phyloP scores from a whole-genome alignment of 2,329 filamentous ascomycete species.

The Thielaviopsis ethacetica region DNA sequence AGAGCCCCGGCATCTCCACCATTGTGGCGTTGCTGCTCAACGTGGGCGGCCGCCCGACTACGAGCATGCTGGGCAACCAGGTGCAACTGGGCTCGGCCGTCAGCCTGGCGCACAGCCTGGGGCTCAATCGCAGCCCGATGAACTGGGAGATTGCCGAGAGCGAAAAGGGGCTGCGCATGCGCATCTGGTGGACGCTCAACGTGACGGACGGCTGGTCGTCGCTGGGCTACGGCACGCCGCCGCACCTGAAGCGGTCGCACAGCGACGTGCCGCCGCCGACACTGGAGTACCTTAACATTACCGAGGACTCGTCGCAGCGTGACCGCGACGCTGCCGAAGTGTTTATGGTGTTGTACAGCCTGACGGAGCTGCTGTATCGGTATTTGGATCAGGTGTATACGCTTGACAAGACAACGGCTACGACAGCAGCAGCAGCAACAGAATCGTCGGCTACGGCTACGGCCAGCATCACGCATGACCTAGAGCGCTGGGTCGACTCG shows the following conservation, averaged over 20 bases:
- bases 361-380: constrained; percentile 27
- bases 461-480: constrained; percentile 10
- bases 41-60: constrained; percentile 41
- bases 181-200: constrained; percentile 39
- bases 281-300: constrained; percentile 20
- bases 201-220: constrained; percentile 40
- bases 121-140: constrained; percentile 35
- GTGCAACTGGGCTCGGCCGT: constrained; percentile 33
- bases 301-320: constrained; percentile 12
- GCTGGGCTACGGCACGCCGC: constrained; percentile 35
- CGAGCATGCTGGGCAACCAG: constrained; percentile 41
- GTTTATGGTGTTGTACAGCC: constrained; percentile 27
- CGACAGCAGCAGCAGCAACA: constrained; percentile 13
- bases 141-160: constrained; percentile 34
- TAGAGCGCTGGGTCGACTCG: constrained; percentile 30
- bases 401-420: constrained; percentile 15
- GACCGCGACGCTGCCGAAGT: constrained; percentile 19
- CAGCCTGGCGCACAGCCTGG: constrained; percentile 35
- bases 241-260: constrained; percentile 27
- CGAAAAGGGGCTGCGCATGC: constrained; percentile 34
- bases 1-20: constrained; percentile 40
- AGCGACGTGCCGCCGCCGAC: constrained; percentile 31
- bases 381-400: constrained; percentile 15
- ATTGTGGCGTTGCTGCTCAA: constrained; percentile 42
- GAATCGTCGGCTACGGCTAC: background rate